Evolutionary conservation across 1,284 basidiomycete genomes (phyloP).

Genomic region (Cryptococcus neoformans): DNA sequence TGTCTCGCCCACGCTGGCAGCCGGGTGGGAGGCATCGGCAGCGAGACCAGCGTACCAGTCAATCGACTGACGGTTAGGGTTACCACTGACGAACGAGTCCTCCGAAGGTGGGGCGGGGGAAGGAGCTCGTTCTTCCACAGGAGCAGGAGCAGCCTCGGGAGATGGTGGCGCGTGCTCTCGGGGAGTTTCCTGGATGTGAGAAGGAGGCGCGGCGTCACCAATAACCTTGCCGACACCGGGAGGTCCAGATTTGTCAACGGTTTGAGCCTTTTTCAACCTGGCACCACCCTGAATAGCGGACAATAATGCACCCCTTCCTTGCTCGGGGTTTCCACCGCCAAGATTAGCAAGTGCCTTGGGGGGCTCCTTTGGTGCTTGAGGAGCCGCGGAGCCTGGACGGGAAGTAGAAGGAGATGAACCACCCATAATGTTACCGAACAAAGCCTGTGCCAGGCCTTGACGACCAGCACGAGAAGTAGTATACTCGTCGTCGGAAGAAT

Average conservation of each 20-base stretch:
- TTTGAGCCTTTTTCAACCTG: constrained; percentile 71
- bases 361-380: constrained; percentile 35
- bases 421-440: constrained; percentile 65
- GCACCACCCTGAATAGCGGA: constrained; percentile 78
- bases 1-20: constrained; percentile 20
- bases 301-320: constrained; percentile 62
- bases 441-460: constrained; percentile 67
- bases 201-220: constrained; percentile 67
- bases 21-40: constrained; percentile 58
- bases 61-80: constrained; percentile 70
- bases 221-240: constrained; percentile 64
- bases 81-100: constrained; percentile 24
- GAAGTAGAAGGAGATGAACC: constrained; percentile 24
- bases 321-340: constrained; percentile 48
- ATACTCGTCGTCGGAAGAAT: constrained; percentile 66
- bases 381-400: constrained; percentile 44
- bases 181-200: constrained; percentile 60
- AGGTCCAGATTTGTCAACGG: constrained; percentile 76
- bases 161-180: constrained; percentile 34
- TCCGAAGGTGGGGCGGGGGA: constrained; percentile 21
- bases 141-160: background rate
- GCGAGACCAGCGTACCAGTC: constrained; percentile 92
- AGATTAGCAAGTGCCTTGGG: constrained; percentile 49
- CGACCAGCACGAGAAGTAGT: constrained; percentile 72
- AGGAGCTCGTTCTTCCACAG: constrained; percentile 5